phyloP scores from a whole-genome alignment of 345 rosid genomes.

The Aegle marmelos region DNA sequence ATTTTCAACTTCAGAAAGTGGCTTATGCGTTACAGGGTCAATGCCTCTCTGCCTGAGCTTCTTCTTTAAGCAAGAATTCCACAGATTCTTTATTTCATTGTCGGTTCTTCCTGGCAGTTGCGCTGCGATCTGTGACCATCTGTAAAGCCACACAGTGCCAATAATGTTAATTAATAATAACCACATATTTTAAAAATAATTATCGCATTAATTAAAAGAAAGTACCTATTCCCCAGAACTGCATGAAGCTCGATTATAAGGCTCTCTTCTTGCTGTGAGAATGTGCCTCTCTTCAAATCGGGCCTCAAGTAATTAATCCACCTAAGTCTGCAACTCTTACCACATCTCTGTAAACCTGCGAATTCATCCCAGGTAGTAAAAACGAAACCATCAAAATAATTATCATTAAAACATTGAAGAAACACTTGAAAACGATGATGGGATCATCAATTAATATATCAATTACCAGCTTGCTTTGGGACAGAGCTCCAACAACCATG shows the following conservation, averaged over 20 bases:
- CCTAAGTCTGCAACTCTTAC: constrained; percentile 94
- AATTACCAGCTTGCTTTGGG: constrained; percentile 87
- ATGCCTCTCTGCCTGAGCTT: constrained; percentile 55
- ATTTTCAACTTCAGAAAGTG: constrained; percentile 53
- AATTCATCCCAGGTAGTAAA: background rate
- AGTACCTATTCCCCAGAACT: constrained; percentile 81
- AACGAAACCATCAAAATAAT: background rate
- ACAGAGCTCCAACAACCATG: constrained; percentile 99
- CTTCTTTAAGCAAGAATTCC: constrained; percentile 66
- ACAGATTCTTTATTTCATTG: constrained; percentile 61
- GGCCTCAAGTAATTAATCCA: constrained; percentile 98
- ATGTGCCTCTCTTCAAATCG: constrained; percentile 96
- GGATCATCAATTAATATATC: background rate
- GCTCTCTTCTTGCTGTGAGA: constrained; percentile 86
- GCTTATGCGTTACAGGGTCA: constrained; percentile 64
- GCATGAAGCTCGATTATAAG: constrained; percentile 90
- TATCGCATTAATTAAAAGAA: background rate
- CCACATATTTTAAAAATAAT: no score
- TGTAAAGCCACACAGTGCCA: constrained; percentile 10
- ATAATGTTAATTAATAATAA: background rate
- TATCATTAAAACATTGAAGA: constrained; percentile 6
- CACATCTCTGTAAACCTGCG: constrained; percentile 90
- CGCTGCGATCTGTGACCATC: constrained; percentile 75
- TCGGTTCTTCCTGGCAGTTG: constrained; percentile 72
- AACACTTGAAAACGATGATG: background rate